These are phyloP conservation scores for Chaetomiaceae sp. DNA, from an alignment of 2,329 filamentous ascomycete genomes.

Conservation along the genomic window DNA sequence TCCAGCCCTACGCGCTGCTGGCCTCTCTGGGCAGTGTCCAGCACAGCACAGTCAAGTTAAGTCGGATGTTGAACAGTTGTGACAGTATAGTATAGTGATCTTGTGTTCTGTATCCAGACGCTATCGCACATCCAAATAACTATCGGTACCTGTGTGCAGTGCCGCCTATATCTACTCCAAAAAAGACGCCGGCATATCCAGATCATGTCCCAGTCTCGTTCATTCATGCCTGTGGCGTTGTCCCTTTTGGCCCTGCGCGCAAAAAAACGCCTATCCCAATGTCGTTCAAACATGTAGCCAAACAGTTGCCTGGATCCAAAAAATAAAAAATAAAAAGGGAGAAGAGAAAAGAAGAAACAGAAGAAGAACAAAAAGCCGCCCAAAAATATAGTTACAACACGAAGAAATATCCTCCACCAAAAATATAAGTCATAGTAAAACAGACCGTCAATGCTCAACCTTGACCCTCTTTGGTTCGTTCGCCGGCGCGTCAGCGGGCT, in stretches of 20 bases:
- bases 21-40: no score
- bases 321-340: not conserved
- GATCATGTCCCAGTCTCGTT: not conserved
- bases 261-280: constrained; percentile 8
- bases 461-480: constrained; percentile 51
- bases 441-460: constrained; percentile 35
- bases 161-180: not conserved
- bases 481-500: constrained; percentile 36
- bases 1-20: no score
- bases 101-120: no score
- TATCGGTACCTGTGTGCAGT: no score
- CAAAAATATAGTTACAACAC: not conserved
- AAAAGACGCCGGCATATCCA: not conserved
- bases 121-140: no score
- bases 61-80: no score
- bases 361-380: not conserved
- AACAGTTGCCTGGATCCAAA: not conserved
- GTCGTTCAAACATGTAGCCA: not conserved
- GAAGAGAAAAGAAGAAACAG: not conserved
- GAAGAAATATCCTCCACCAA: no score
- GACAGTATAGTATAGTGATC: no score
- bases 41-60: no score
- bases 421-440: not conserved
- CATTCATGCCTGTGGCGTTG: constrained; percentile 1
- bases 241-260: not conserved